Evolutionary conservation across 805 yeast genomes (phyloP).

Genomic region (Jamesozyma lodderae): DNA sequence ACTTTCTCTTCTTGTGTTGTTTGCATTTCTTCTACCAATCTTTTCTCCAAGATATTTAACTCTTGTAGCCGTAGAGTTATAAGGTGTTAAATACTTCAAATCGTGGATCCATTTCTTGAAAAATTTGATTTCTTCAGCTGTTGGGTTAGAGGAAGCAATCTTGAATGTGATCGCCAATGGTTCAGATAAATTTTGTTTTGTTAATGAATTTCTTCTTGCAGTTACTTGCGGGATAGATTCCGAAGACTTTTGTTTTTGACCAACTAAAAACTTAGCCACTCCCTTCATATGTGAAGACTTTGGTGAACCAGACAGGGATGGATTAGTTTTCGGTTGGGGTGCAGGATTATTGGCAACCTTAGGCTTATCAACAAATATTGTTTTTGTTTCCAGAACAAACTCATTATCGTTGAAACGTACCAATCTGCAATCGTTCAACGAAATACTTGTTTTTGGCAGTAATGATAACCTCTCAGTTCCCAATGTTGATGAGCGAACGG

Average conservation of each 20-base stretch:
- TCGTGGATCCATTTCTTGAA: slow-evolving; percentile 46
- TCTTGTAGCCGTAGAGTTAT: slow-evolving; percentile 39
- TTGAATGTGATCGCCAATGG: not conserved
- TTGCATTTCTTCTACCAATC: not conserved
- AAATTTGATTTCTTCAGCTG: slow-evolving; percentile 35
- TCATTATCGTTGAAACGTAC: slow-evolving; percentile 42
- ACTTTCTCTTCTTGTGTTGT: not conserved
- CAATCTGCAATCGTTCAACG: slow-evolving; percentile 4
- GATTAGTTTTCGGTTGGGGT: not conserved
- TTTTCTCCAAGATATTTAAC: slow-evolving; percentile 31
- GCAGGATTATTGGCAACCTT: not conserved
- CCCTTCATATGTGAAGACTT: not conserved
- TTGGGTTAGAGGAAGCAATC: slow-evolving; percentile 23
- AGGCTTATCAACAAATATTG: not conserved
- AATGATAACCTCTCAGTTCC: not conserved
- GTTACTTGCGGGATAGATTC: slow-evolving; percentile 15
- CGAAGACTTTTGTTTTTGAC: not conserved
- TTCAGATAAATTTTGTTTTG: not conserved
- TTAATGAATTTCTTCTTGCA: slow-evolving; percentile 16
- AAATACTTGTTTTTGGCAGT: slow-evolving; percentile 1
- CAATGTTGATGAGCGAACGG: not conserved
- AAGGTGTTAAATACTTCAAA: slow-evolving; percentile 41
- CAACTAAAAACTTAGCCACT: not conserved
- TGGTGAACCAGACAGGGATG: not conserved
- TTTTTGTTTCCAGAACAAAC: slow-evolving; percentile 15